Evolutionary conservation across 306 rosid genomes (phyloP).

Genomic region (Dalbergia cultrata): DNA sequence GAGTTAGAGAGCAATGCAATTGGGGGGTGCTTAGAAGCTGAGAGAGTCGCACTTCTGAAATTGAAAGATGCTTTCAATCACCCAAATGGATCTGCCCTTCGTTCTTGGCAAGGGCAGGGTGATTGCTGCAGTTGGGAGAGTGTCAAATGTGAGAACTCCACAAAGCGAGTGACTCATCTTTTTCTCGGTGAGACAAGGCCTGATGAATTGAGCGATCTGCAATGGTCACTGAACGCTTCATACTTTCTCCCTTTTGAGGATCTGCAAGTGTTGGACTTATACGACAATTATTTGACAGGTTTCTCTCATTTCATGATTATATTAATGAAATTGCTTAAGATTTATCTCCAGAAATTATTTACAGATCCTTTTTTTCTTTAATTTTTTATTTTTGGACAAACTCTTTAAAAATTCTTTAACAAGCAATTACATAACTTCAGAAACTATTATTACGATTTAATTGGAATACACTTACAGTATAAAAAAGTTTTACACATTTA

Average conservation of each 20-base stretch:
- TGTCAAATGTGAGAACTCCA: neutral
- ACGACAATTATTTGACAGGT: neutral
- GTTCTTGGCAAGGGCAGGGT: conserved; percentile 5
- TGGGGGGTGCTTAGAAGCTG: neutral
- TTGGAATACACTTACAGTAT: no score
- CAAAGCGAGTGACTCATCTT: neutral
- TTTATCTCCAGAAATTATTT: no score
- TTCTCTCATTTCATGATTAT: neutral
- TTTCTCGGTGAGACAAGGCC: neutral
- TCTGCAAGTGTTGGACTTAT: neutral
- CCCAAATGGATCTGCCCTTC: conserved; percentile 20
- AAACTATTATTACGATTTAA: no score
- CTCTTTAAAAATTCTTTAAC: no score
- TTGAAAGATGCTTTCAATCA: conserved; percentile 25
- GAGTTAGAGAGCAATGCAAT: neutral
- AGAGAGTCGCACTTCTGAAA: conserved; percentile 18
- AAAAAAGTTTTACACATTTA: no score
- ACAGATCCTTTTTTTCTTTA: no score
- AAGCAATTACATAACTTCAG: no score
- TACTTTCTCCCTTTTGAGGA: conserved; percentile 6
- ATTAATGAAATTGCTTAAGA: no score
- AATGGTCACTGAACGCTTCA: conserved; percentile 33
- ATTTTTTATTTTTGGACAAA: no score
- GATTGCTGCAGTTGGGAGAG: conserved; percentile 36
- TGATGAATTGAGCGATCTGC: neutral